Evolutionary conservation across 192 early-diverging fungal genomes (phyloP).

Genomic region (Coemansia sp.): DNA sequence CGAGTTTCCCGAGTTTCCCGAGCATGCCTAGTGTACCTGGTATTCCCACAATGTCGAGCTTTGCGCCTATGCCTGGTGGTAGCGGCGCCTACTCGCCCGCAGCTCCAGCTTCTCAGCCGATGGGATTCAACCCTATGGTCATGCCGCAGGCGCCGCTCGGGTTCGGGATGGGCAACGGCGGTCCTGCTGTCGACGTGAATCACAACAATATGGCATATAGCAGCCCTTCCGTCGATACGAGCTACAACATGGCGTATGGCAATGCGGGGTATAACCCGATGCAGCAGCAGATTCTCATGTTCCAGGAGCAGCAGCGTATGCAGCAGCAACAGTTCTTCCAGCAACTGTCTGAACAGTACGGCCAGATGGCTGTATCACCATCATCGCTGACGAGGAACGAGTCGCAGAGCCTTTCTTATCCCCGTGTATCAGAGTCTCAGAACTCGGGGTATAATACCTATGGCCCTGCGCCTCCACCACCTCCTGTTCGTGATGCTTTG

Average conservation of each 20-base stretch:
- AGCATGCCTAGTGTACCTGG: neutral
- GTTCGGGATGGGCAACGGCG: neutral
- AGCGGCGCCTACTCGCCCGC: neutral
- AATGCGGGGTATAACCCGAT: constrained; percentile 2
- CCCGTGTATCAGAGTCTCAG: too few relatives aligned
- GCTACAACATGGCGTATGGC: neutral
- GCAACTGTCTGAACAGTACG: constrained; percentile 43
- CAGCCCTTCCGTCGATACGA: neutral
- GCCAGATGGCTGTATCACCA: constrained; percentile 17
- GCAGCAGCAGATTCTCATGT: constrained; percentile 41
- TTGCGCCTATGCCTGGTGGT: neutral
- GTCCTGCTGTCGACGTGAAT: neutral
- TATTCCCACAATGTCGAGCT: neutral
- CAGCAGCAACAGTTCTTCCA: constrained; percentile 49
- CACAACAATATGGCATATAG: neutral
- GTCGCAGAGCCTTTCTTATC: too few relatives aligned
- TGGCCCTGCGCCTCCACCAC: neutral
- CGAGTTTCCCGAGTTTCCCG: neutral
- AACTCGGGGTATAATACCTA: neutral
- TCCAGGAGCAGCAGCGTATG: constrained; percentile 52
- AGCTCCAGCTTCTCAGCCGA: neutral
- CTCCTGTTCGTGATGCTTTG: neutral
- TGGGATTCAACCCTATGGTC: constrained; percentile 19
- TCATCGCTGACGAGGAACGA: neutral
- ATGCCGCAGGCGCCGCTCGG: constrained; percentile 5